phyloP scores from a whole-genome alignment of 1,284 basidiomycete genomes.

The Cryptococcus wingfieldii region DNA sequence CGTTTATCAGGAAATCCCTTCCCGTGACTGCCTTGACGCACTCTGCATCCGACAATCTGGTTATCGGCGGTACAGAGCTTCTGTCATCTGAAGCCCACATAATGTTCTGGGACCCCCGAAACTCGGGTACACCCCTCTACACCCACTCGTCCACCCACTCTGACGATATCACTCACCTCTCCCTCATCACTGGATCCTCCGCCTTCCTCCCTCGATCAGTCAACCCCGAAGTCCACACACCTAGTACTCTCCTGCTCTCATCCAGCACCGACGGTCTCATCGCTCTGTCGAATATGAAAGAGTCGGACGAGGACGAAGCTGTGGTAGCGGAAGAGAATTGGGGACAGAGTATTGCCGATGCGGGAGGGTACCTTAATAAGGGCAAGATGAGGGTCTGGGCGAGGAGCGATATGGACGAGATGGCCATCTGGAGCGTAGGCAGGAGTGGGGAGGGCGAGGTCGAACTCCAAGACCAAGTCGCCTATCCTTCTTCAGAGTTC shows the following conservation, averaged over 20 bases:
- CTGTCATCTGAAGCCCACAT: constrained; percentile 51
- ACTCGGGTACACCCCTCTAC: constrained; percentile 34
- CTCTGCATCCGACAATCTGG: constrained; percentile 41
- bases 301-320: constrained; percentile 52
- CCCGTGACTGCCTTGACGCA: constrained; percentile 44
- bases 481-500: constrained; percentile 30
- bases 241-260: constrained; percentile 47
- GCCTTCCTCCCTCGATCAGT: constrained; percentile 22
- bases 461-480: constrained; percentile 33
- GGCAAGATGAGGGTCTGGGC: constrained; percentile 44
- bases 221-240: constrained; percentile 13
- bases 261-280: constrained; percentile 52
- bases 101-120: constrained; percentile 46
- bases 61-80: constrained; percentile 51
- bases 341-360: constrained; percentile 44
- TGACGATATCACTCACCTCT: constrained; percentile 52
- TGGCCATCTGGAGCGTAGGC: constrained; percentile 39
- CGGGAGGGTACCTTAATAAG: constrained; percentile 27
- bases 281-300: constrained; percentile 47
- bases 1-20: constrained; percentile 41
- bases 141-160: constrained; percentile 52
- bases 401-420: constrained; percentile 48
- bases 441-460: constrained; percentile 34
- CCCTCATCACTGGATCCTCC: constrained; percentile 46
- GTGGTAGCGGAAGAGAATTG: constrained; percentile 47